phyloP scores from a whole-genome alignment of 169 alveolate species.

The Sarcocystis neurona region DNA sequence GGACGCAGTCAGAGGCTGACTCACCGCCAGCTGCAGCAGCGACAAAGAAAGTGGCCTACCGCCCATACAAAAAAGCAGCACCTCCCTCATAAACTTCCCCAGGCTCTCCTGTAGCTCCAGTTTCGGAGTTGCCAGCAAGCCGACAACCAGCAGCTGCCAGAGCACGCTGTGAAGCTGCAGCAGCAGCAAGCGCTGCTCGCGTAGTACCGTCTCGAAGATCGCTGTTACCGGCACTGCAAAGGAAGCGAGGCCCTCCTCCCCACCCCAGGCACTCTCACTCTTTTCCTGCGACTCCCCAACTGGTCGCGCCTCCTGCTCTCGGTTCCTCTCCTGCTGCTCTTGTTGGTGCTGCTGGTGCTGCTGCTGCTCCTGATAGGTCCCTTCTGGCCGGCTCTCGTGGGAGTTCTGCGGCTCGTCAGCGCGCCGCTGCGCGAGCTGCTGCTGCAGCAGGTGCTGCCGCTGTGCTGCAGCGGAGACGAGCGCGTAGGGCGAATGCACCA shows the following conservation, averaged over 20 bases:
- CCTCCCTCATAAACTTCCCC: neutral
- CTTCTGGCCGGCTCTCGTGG: too few relatives aligned
- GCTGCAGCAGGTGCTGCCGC: too few relatives aligned
- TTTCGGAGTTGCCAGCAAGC: neutral
- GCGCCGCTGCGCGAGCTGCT: too few relatives aligned
- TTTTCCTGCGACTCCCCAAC: neutral
- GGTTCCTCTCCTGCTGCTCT: neutral
- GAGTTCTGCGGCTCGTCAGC: too few relatives aligned
- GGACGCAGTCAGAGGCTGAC: neutral
- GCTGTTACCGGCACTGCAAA: neutral
- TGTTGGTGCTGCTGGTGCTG: too few relatives aligned
- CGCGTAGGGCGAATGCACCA: neutral
- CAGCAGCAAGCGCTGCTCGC: neutral
- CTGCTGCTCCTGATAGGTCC: too few relatives aligned
- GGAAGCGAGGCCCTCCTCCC: too few relatives aligned
- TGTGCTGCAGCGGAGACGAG: too few relatives aligned
- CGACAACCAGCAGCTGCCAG: constrained; percentile 14
- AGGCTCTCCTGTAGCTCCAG: neutral
- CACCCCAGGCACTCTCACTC: too few relatives aligned
- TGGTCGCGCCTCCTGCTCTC: neutral
- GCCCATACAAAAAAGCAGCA: neutral
- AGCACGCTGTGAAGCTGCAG: neutral
- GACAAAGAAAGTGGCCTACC: neutral
- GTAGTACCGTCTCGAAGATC: neutral
- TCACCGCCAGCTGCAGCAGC: neutral